Evolutionary conservation across 2,329 filamentous ascomycete species (phyloP).

Genomic region (Ceratocystis eucalypticola): DNA sequence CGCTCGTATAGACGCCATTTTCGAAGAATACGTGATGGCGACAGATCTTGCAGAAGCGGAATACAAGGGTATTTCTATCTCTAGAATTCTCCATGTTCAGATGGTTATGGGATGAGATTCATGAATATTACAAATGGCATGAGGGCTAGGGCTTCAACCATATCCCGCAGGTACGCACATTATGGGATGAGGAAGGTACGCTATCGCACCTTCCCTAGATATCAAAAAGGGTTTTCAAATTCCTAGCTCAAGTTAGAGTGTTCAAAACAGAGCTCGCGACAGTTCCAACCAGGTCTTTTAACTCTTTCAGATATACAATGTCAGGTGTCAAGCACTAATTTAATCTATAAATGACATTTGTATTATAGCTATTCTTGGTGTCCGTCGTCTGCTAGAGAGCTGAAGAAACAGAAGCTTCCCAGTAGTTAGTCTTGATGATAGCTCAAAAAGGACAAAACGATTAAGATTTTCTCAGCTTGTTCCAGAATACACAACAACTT

Average conservation of each 20-base stretch:
- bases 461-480: slow-evolving; percentile 11
- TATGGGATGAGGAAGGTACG: background rate
- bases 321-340: no score
- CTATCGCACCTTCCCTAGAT: background rate
- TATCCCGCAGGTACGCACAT: background rate
- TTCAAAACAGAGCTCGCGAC: background rate
- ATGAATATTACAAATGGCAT: background rate
- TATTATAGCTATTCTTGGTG: background rate
- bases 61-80: background rate
- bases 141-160: slow-evolving; percentile 13
- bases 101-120: slow-evolving; percentile 4
- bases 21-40: slow-evolving; percentile 11
- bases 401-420: background rate
- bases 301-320: no score
- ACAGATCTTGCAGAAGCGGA: background rate
- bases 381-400: background rate
- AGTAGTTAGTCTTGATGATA: slow-evolving; percentile 11
- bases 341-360: no score
- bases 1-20: slow-evolving; percentile 30
- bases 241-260: background rate
- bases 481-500: background rate
- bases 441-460: background rate
- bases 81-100: background rate
- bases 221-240: background rate
- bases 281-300: background rate